Evolutionary conservation across 2,329 filamentous ascomycete genomes (phyloP).

Genomic region (Herpotrichia juniperi): DNA sequence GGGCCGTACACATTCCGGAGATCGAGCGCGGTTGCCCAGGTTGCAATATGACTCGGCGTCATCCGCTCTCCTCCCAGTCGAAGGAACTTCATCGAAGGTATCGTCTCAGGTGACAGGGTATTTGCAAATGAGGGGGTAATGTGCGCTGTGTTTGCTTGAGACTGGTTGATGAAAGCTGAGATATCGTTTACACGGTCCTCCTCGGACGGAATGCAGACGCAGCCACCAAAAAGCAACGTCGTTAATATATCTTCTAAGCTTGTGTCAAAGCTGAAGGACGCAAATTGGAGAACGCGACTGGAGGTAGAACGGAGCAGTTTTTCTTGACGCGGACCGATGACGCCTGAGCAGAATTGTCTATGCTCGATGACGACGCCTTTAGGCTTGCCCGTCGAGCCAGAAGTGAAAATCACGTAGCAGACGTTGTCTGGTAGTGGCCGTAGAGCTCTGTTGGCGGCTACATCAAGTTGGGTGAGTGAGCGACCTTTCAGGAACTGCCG

Average conservation of each 20-base stretch:
- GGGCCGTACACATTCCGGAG: constrained; percentile 4
- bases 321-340: neutral
- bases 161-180: constrained; percentile 22
- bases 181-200: constrained; percentile 56
- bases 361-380: constrained; percentile 9
- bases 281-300: constrained; percentile 31
- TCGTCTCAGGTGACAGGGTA: neutral
- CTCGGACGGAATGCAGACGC: constrained; percentile 59
- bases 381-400: constrained; percentile 10
- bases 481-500: too few relatives aligned
- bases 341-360: neutral
- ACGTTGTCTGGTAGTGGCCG: neutral
- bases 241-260: constrained; percentile 59
- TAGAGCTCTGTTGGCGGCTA: too few relatives aligned
- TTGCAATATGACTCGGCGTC: neutral
- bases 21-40: neutral
- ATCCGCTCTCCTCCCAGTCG: constrained; percentile 2
- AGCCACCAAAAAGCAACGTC: constrained; percentile 53
- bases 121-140: neutral
- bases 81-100: neutral
- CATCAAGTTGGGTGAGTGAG: too few relatives aligned
- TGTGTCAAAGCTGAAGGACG: constrained; percentile 57
- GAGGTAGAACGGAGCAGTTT: neutral
- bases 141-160: neutral
- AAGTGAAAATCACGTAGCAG: constrained; percentile 44